phyloP scores from a whole-genome alignment of 2,329 filamentous ascomycete species.

The Fusarium euwallaceae region DNA sequence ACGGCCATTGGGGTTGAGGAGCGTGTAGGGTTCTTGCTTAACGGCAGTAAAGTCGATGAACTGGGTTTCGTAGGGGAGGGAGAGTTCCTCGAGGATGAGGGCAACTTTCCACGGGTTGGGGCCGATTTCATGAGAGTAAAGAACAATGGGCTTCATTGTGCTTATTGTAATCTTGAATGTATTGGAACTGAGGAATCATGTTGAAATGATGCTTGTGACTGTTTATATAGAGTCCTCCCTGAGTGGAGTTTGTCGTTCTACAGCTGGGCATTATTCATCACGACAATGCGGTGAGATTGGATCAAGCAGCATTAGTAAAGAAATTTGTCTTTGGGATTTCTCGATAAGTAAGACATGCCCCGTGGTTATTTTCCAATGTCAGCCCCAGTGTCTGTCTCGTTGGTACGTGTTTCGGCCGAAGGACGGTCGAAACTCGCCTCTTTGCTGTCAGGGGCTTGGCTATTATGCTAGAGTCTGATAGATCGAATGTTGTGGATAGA shows the following conservation, averaged over 20 bases:
- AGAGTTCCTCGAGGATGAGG: background rate
- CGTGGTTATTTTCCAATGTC: background rate
- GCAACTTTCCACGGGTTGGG: conserved; percentile 2
- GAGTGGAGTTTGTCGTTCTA: background rate
- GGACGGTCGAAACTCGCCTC: background rate
- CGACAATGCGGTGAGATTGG: background rate
- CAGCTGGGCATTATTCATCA: background rate
- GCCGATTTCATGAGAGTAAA: conserved; percentile 1
- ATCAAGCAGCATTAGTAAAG: background rate
- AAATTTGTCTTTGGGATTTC: background rate
- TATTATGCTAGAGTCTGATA: background rate
- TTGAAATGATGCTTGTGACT: background rate
- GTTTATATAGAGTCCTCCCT: background rate
- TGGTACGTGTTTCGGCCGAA: background rate
- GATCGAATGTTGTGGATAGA: background rate
- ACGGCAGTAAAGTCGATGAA: background rate
- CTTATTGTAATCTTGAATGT: background rate
- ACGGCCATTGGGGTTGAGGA: background rate
- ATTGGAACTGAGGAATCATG: background rate
- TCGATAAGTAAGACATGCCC: background rate
- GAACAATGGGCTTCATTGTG: background rate
- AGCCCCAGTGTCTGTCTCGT: background rate
- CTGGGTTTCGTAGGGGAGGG: background rate
- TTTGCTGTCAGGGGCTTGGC: too few species aligned
- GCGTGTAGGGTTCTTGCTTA: background rate